Conservation (phyloP, 345 rosid species). For the Streptanthus diversifolius region DNA sequence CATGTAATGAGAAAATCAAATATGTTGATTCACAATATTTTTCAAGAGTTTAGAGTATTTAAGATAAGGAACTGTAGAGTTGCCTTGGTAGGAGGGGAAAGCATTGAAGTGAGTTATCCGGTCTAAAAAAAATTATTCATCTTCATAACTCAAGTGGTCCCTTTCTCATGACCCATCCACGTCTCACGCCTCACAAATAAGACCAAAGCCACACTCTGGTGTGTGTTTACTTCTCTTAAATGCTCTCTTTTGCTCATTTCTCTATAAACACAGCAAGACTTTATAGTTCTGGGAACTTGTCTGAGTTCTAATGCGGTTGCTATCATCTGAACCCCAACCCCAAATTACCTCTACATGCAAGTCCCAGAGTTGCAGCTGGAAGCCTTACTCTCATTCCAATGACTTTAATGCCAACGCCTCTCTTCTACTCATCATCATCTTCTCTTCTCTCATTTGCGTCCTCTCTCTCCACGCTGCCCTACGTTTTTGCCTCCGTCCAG, state of each 20-base stretch:
- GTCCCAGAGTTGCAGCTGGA: conserved; percentile 32
- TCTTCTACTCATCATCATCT: conserved; percentile 47
- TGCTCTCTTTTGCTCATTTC: not conserved
- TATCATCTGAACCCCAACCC: conserved; percentile 29
- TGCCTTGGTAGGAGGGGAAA: conserved; percentile 24
- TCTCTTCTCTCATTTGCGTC: conserved; percentile 54
- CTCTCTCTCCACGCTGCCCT: conserved; percentile 54
- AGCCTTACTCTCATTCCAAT: conserved; percentile 34
- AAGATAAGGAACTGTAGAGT: conserved; percentile 6
- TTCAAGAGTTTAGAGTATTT: not conserved
- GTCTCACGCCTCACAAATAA: not conserved
- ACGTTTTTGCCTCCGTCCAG: conserved; percentile 52
- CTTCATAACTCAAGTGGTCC: conserved; percentile 23
- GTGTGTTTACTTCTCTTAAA: conserved; percentile 22
- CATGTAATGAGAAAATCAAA: not conserved
- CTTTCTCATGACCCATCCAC: conserved; percentile 17
- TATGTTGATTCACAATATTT: not conserved
- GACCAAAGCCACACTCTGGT: conserved; percentile 8
- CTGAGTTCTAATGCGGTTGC: conserved; percentile 29
- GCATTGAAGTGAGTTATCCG: not conserved
- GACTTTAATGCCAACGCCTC: conserved; percentile 49
- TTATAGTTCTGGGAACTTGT: not conserved
- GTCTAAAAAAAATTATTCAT: not conserved
- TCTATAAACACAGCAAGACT: conserved; percentile 28
- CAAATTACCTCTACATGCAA: conserved; percentile 19